Conservation (phyloP, 805 yeast genomes). For the Jamesozyma spencerorum region DNA sequence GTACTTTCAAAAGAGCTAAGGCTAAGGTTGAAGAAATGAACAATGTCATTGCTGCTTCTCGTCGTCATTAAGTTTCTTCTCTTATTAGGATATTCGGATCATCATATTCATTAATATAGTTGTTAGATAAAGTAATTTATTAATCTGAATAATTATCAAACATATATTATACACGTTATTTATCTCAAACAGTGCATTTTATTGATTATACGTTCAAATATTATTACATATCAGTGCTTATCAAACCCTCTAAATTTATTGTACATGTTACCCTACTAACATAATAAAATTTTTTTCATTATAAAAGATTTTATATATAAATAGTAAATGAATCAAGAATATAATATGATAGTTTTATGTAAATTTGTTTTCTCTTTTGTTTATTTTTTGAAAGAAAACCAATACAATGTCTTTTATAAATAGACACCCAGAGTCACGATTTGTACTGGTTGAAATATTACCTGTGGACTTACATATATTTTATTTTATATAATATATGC, state of each 20-base stretch:
- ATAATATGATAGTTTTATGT: not conserved
- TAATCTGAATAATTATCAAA: slow-evolving; percentile 1
- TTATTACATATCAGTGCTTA: too few species aligned
- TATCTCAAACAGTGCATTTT: too few species aligned
- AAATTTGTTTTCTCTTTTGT: not conserved
- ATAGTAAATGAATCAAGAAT: not conserved
- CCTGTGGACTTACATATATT: slow-evolving; percentile 29
- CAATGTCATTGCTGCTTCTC: slow-evolving; percentile 90
- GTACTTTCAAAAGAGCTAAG: slow-evolving; percentile 99
- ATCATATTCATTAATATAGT: slow-evolving; percentile 5
- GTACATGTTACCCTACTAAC: too few species aligned
- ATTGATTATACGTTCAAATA: too few species aligned
- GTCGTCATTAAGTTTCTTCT: slow-evolving; percentile 58
- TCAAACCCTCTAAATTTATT: too few species aligned
- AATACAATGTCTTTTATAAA: slow-evolving; percentile 35
- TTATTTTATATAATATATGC: slow-evolving; percentile 6
- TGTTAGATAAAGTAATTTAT: not conserved
- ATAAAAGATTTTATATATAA: too few species aligned
- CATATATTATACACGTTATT: not conserved
- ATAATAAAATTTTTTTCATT: too few species aligned
- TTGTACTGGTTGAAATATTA: slow-evolving; percentile 20
- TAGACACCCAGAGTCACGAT: slow-evolving; percentile 75
- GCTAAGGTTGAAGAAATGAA: slow-evolving; percentile 99
- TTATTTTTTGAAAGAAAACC: slow-evolving; percentile 11
- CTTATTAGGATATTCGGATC: slow-evolving; percentile 4